Evolutionary conservation across 345 rosid species (phyloP).

Genomic region (Populus nigra): DNA sequence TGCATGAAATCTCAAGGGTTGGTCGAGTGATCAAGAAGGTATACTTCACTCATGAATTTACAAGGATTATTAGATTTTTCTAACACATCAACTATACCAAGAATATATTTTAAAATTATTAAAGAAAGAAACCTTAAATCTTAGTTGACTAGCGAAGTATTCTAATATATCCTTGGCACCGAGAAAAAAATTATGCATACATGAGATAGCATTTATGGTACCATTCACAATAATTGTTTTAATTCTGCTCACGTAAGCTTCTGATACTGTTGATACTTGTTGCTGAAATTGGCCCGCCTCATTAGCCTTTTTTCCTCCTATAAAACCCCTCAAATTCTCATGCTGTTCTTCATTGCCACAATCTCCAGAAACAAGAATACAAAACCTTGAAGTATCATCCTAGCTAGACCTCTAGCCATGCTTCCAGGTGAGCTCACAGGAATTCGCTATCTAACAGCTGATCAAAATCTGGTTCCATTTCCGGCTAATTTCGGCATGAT

Average conservation of each 20-base stretch:
- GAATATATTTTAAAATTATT: no score
- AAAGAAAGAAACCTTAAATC: no score
- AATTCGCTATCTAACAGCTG: slow-evolving; percentile 44
- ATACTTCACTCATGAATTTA: no score
- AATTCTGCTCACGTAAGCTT: slow-evolving; percentile 22
- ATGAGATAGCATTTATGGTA: slow-evolving; percentile 7
- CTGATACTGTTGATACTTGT: slow-evolving; percentile 17
- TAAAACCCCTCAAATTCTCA: slow-evolving; percentile 41
- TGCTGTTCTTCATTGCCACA: slow-evolving; percentile 31
- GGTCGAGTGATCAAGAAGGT: no score
- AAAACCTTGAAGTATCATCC: slow-evolving; percentile 9
- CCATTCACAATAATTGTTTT: slow-evolving; percentile 16
- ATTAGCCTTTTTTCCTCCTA: slow-evolving; percentile 32
- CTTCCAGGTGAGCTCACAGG: slow-evolving; percentile 54
- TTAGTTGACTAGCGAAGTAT: no score
- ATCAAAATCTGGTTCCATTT: slow-evolving; percentile 23
- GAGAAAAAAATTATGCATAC: not conserved
- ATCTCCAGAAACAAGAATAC: slow-evolving; percentile 11
- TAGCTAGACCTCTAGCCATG: slow-evolving; percentile 34
- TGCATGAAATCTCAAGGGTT: no score
- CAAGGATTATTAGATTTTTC: no score
- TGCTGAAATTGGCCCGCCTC: slow-evolving; percentile 35
- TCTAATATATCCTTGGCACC: no score
- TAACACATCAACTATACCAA: no score
- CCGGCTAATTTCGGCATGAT: slow-evolving; percentile 40